These are phyloP conservation scores for Exserohilum turcica DNA, from an alignment of 2,329 filamentous ascomycete genomes.

Conservation along the genomic window DNA sequence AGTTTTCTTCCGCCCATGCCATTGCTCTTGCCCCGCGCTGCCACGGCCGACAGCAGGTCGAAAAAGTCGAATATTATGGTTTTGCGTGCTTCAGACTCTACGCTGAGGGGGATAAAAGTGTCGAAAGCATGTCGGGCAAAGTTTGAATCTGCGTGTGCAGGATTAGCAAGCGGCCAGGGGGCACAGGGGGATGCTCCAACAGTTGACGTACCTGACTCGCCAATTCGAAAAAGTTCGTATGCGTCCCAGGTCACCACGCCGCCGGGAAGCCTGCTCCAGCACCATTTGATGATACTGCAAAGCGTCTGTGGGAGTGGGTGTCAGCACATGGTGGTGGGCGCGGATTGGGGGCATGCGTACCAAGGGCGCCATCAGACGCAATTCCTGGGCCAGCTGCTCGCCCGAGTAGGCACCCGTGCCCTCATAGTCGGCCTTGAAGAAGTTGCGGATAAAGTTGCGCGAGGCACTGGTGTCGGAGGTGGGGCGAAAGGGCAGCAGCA, in stretches of 20 bases:
- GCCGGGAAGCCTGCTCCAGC: slow-evolving; percentile 89
- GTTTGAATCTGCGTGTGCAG: slow-evolving; percentile 71
- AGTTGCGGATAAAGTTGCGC: slow-evolving; percentile 89
- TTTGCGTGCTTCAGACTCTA: slow-evolving; percentile 82
- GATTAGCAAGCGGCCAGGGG: slow-evolving; percentile 23
- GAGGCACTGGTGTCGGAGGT: slow-evolving; percentile 90
- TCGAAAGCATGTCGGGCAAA: slow-evolving; percentile 92
- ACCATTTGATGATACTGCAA: slow-evolving; percentile 96
- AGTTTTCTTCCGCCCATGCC: slow-evolving; percentile 92
- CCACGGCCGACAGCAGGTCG: slow-evolving; percentile 86
- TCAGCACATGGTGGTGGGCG: slow-evolving; percentile 18
- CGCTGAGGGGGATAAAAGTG: slow-evolving; percentile 92
- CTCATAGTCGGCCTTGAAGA: slow-evolving; percentile 74
- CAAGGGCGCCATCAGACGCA: slow-evolving; percentile 92
- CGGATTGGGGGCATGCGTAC: slow-evolving; percentile 57
- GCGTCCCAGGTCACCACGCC: slow-evolving; percentile 97
- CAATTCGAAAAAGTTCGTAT: slow-evolving; percentile 93
- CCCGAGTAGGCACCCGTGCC: slow-evolving; percentile 65
- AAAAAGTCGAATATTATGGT: slow-evolving; percentile 97
- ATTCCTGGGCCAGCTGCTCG: slow-evolving; percentile 76
- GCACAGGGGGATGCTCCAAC: background rate
- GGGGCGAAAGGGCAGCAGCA: slow-evolving; percentile 91
- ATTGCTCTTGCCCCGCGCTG: slow-evolving; percentile 91
- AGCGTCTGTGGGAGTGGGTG: slow-evolving; percentile 70
- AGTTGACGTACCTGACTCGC: slow-evolving; percentile 75